Base-by-base conservation (phyloP, 768 basidiomycete genomes). In the Lanmaoa rubissima region DNA sequence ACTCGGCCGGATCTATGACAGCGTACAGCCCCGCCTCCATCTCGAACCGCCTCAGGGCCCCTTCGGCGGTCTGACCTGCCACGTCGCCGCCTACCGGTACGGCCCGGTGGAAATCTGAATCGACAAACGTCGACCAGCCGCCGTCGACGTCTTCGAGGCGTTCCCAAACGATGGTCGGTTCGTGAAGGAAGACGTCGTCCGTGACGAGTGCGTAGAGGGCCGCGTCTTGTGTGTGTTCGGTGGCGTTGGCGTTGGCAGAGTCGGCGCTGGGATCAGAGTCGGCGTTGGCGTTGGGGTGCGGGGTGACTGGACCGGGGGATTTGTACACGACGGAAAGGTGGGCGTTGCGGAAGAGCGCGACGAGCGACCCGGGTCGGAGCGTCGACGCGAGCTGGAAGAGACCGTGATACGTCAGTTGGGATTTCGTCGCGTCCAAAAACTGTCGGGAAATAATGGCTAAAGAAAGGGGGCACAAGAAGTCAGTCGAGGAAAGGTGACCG, bases 281-380 rank as follows among this genome's bases (percentile, higher is more conserved):
- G 8, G 43, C 3, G 7, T 9, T 19, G 13, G 35, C 19, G 9
- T 24, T 21, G 31, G 19, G 3, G 16, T 12, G 14, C 13, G 38
- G 43, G 2, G 26, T 32, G 44, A 40, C 28, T 3, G 48, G 12
- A 6, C 66, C 65, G 0, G 48, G 50, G 57, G 76, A 73, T 57
- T 88, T 91, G 76, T 93, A 90, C 2, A 97, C 76, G 10, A 96
- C 94, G 0, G 88, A 87, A 14, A 97, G 83, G 67, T 96, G 94
- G 0, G 92, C 93, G 71, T 85, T 92, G 51, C 94, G 85, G 78
- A 94, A 96, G 58, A 95, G 82, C 1, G 94, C 93, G n/a, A 88
- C 87, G 53, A 94, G 82, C 2, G 83, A 76, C 3, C 83, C 79
- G 0, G 78, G 76, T 14, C 71, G 53, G 34, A 82, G 65, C 4